Conservation (phyloP, 2,329 filamentous ascomycete species). For the Sclerotinia sclerotiorum region DNA sequence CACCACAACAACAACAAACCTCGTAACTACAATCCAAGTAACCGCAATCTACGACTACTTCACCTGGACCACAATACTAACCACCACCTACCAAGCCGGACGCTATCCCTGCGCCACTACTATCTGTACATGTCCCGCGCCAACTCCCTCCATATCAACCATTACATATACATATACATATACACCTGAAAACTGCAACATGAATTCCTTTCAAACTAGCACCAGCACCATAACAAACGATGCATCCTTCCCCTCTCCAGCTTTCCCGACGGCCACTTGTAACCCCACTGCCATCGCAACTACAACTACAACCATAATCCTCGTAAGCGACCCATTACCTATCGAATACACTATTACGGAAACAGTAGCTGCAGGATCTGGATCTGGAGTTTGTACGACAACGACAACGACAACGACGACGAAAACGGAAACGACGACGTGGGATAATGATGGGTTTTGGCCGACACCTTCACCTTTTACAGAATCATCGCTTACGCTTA, state of each 20-base stretch:
- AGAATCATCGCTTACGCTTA: too few relatives aligned
- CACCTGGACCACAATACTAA: neutral
- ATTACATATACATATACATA: neutral
- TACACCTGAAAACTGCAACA: neutral
- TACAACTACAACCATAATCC: neutral
- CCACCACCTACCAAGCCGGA: neutral
- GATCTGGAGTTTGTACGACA: too few relatives aligned
- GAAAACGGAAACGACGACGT: neutral
- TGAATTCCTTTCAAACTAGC: neutral
- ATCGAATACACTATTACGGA: neutral
- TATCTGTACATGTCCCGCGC: neutral
- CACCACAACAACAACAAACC: neutral
- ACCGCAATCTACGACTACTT: conserved; percentile 13
- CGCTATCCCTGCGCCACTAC: neutral
- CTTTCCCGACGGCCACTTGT: too few relatives aligned
- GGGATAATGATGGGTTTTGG: neutral
- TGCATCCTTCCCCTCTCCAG: neutral
- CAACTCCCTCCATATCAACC: neutral
- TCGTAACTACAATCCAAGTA: neutral
- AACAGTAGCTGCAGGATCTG: neutral
- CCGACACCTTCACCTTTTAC: too few relatives aligned
- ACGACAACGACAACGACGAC: neutral
- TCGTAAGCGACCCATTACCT: neutral
- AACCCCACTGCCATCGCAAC: too few relatives aligned
- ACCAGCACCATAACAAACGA: neutral